Evolutionary conservation across 2,329 filamentous ascomycete species (phyloP), one percentile per base, ranked within the genome.

Genomic region (Tolypocladium amazonense): DNA sequence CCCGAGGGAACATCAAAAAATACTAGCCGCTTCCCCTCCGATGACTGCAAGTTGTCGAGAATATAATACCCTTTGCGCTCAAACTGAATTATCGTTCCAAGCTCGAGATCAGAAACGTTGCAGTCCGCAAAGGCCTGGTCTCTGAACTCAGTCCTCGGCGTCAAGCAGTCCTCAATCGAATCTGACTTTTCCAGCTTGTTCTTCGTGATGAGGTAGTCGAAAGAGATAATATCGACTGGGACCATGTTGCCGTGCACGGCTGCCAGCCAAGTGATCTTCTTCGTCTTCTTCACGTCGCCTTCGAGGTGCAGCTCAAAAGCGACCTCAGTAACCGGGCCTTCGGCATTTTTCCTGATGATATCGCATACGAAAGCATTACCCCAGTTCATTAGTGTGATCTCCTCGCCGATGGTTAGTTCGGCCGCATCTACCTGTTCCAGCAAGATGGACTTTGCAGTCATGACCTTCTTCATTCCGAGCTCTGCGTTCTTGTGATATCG

Each of bases 181-280:
- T 95, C 90, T 4, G 91, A 86, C 71, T 92, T 88, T 71, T 89
- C 87, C 39, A 96, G 80, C 71, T 92, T 90, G 71, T 96, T 90
- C 79, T 95, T 95, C 47, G 87, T 92, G 68, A 96, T 87, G 33
- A 96, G 80, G 75, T 92, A 90, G 75, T 95, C 90, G 69, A 94
- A 96, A 64, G 94, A 89, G 71, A 90, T 90, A 8, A 94, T 79
- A 71, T 93, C 88, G 38, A 91, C 84, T 2, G 85, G 83, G 12
- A 93, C 11, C 3, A 45, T n/a, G 41, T 25, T 45, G 1, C 12
- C 41, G 9, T n/a, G n/a, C n/a, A 25, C 41, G 1, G 79, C 81
- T 2, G 89, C 86, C 47, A 95, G 79, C 91, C 91, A 96, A 1
- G 90, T 95, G 56, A 96, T 83, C 79, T 96, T 96, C 82, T 95